Percentiles rank a stretch among this genome's conserved stretches.
Conservation (phyloP, 1,284 basidiomycete genomes). For the Mycena citricolor region DNA sequence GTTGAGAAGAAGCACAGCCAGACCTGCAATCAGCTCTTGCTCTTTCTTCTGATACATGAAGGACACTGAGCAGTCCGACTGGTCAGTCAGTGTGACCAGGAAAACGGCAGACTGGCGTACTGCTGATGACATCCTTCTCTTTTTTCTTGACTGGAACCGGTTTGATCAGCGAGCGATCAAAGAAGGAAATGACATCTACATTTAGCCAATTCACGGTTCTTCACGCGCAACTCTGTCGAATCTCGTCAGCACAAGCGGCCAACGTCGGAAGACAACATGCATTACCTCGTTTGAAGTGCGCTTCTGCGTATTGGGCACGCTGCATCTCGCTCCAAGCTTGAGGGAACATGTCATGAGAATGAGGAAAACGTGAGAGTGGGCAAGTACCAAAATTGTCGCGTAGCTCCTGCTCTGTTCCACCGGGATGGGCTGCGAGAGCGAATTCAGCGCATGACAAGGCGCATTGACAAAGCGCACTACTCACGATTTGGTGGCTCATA, state of each 20-base stretch:
- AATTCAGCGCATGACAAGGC: background rate
- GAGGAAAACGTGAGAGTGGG: background rate
- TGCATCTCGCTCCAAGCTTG: conserved; percentile 24
- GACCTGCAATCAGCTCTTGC: conserved; percentile 17
- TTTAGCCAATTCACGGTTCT: conserved; percentile 22
- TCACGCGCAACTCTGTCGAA: conserved; percentile 14
- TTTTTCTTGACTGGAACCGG: conserved; percentile 20
- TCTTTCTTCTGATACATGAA: conserved; percentile 24
- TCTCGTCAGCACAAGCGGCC: background rate
- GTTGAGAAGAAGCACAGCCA: conserved; percentile 1
- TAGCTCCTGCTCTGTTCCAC: conserved; percentile 15
- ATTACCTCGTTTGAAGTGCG: conserved; percentile 22
- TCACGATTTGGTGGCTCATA: conserved; percentile 9
- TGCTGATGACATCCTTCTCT: conserved; percentile 23
- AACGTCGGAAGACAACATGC: background rate
- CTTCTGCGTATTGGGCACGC: conserved; percentile 23
- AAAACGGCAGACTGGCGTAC: conserved; percentile 7
- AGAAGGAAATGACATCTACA: conserved; percentile 3
- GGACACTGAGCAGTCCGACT: conserved; percentile 12
- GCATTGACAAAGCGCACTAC: no score
- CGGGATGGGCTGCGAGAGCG: conserved; percentile 9
- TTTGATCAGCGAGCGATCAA: background rate
- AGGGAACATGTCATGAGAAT: background rate
- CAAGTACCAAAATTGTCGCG: conserved; percentile 17
- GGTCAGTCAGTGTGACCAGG: background rate